A percentile compares a stretch with the other conserved stretches of the same genome.
These are phyloP conservation scores for Eucalyptus cloeziana DNA, from an alignment of 345 rosid genomes.

Conservation along the genomic window DNA sequence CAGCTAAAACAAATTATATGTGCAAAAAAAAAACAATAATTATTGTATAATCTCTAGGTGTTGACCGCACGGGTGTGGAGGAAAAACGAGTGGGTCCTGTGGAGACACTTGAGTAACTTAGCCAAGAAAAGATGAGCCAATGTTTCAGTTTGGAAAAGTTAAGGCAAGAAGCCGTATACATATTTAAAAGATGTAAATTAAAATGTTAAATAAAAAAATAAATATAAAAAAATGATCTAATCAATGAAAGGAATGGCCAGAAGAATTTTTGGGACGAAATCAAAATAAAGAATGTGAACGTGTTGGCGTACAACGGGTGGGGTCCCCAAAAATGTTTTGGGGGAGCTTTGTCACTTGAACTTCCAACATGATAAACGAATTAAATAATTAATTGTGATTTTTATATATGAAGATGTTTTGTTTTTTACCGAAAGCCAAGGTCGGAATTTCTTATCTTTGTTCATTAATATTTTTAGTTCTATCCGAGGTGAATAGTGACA, in stretches of 20 bases:
- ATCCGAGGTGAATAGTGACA: not conserved
- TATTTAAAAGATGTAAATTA: not conserved
- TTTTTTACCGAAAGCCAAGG: not conserved
- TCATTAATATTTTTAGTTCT: not conserved
- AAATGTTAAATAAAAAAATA: not conserved
- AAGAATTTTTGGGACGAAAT: not conserved
- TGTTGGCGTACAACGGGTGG: not conserved
- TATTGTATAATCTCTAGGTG: not conserved
- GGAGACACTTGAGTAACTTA: not conserved
- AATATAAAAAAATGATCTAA: not conserved
- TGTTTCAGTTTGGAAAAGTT: not conserved
- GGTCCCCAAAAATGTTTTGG: slow-evolving; percentile 22
- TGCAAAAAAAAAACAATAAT: not conserved
- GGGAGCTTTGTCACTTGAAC: slow-evolving; percentile 30
- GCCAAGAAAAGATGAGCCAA: not conserved
- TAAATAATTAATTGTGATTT: not conserved
- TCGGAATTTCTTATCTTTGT: not conserved
- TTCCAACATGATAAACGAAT: slow-evolving; percentile 7
- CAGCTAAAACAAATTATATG: not conserved
- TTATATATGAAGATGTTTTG: not conserved
- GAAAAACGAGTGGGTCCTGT: slow-evolving; percentile 2
- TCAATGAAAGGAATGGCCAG: not conserved
- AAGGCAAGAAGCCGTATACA: not conserved
- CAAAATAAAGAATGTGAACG: not conserved
- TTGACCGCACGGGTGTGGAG: slow-evolving; percentile 51